Conservation (phyloP, 495 filamentous ascomycete genomes). For the Daldinia vernicosa region DNA sequence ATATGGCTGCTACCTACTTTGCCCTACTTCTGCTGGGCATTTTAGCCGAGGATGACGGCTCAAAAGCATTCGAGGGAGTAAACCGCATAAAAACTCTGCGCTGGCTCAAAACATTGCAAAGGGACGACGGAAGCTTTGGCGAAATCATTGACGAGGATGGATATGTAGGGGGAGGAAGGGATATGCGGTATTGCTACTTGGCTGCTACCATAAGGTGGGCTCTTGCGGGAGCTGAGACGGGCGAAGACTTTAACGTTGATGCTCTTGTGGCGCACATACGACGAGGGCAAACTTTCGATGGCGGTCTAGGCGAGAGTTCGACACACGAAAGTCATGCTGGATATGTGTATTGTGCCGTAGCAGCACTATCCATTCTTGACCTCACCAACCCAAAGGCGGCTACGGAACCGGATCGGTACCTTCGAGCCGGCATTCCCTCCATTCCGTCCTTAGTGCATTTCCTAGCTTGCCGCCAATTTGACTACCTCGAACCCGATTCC, state of each 20-base stretch:
- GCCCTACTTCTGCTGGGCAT: slow-evolving; percentile 78
- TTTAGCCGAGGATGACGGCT: slow-evolving; percentile 75
- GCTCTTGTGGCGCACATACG: slow-evolving; percentile 75
- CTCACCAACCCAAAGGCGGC: slow-evolving; percentile 40
- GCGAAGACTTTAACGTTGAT: slow-evolving; percentile 78
- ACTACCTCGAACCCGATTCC: slow-evolving; percentile 59
- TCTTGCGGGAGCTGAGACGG: slow-evolving; percentile 70
- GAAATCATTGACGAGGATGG: slow-evolving; percentile 72
- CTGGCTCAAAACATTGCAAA: slow-evolving; percentile 82
- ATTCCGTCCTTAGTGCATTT: slow-evolving; percentile 50
- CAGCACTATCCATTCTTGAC: slow-evolving; percentile 75
- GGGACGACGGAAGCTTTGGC: slow-evolving; percentile 89
- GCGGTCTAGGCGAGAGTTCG: slow-evolving; percentile 82
- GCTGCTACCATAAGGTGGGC: slow-evolving; percentile 85
- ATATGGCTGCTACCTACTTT: slow-evolving; percentile 86
- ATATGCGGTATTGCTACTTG: slow-evolving; percentile 87
- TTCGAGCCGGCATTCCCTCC: slow-evolving; percentile 49
- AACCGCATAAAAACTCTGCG: slow-evolving; percentile 70
- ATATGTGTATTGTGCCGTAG: slow-evolving; percentile 85
- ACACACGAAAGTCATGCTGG: slow-evolving; percentile 92
- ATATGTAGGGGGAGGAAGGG: slow-evolving; percentile 76
- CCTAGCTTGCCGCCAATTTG: slow-evolving; percentile 71
- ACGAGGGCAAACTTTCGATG: slow-evolving; percentile 83
- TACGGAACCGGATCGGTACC: slow-evolving; percentile 44
- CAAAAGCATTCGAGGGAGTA: slow-evolving; percentile 59